phyloP scores from a whole-genome alignment of 2,329 filamentous ascomycete genomes.

The Calonectria multiphialidica region DNA sequence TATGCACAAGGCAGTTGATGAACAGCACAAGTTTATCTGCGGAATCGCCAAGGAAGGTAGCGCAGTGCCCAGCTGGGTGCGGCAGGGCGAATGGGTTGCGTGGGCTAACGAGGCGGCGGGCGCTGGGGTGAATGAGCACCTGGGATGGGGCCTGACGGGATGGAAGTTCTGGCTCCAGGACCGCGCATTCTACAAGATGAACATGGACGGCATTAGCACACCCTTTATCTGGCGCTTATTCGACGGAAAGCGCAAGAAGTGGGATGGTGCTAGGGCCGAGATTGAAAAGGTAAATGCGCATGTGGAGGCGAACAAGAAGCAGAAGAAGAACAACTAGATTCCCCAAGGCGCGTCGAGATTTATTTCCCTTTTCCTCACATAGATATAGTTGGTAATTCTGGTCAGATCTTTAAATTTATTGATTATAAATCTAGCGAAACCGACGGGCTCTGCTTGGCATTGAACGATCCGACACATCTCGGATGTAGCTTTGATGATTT shows the following conservation, averaged over 20 bases:
- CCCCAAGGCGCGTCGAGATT: neutral
- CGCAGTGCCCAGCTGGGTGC: conserved; percentile 43
- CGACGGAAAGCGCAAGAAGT: conserved; percentile 53
- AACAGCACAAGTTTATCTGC: conserved; percentile 49
- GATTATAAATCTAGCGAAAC: neutral
- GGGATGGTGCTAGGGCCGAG: conserved; percentile 52
- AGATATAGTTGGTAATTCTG: neutral
- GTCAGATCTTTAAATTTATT: neutral
- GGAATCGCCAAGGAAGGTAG: conserved; percentile 43
- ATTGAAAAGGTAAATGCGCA: conserved; percentile 48
- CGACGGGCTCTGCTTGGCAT: neutral
- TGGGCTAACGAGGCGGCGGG: conserved; percentile 58
- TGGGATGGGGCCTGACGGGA: conserved; percentile 54
- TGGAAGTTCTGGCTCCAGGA: conserved; percentile 58
- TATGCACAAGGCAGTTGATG: conserved; percentile 52
- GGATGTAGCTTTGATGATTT: neutral
- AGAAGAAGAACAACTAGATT: conserved; percentile 30
- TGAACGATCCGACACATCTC: neutral
- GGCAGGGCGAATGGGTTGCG: conserved; percentile 49
- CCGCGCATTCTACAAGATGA: conserved; percentile 50
- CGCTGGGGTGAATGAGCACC: conserved; percentile 52
- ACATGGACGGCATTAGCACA: conserved; percentile 55
- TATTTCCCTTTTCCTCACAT: neutral
- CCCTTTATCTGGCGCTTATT: conserved; percentile 57
- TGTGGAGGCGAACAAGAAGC: conserved; percentile 24